Evolutionary conservation across 352 stramenopile genomes (phyloP), one percentile per base, ranked within the genome.

Genomic region (Phytophthora citricola): DNA sequence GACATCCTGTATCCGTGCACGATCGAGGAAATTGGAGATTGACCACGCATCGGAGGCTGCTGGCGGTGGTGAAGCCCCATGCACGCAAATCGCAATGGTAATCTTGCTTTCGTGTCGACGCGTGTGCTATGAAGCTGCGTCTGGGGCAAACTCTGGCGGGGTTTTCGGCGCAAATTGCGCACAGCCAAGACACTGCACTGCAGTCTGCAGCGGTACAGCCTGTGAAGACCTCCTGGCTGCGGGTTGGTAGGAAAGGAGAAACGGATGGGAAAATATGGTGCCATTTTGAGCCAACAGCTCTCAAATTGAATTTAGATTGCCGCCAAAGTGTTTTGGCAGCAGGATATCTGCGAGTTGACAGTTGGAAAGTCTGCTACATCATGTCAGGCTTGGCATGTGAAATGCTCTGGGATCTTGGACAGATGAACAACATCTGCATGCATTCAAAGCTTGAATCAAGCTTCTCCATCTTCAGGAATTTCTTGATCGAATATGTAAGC

Each of bases 1-100:
- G 48, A 14, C 48, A 55, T 55, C n/a, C 9, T 55, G 48, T 55
- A n/a, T 44, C 31, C 48, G 48, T 44, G 31, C 48, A 55, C 29
- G 31, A 55, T 8, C 31, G 48, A 55, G 48, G 48, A 31, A 55
- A 54, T 44, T 55, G 48, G 43, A 55, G 11, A 32, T 31, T 55
- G 48, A 44, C 29, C 47, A 31, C 27, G 2, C 47, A 43, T 54
- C 27, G 45, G 40, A 10, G 17, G 17, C 15, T 20, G 40, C 40
- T 46, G 17, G n/a, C 40, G 40, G 40, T 4, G 40, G 40, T 12
- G 40, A 12, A 20, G 17, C 3, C 40, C 46, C 26, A 52, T 40
- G 46, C 7, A 52, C 40, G 40, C 40, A 46, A 46, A 46, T 46
- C 40, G 8, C 40, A 20, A 5, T 24, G 15, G 40, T 46, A 27